phyloP scores from a whole-genome alignment of 148 eudicot species.

The Rhododendron kiyosumense region DNA sequence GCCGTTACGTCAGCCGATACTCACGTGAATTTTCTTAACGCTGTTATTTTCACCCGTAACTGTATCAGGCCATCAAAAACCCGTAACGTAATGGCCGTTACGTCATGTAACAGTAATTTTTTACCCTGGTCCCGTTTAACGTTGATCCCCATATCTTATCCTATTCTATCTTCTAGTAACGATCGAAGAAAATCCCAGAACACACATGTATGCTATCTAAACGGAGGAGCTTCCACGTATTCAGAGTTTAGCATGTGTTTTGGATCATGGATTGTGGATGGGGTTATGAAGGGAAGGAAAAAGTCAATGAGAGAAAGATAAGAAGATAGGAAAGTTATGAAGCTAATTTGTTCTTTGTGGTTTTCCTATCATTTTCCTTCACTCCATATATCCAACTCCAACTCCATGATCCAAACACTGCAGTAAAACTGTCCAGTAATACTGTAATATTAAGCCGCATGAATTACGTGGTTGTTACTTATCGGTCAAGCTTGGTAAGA shows the following conservation, averaged over 20 bases:
- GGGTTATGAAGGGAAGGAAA: neutral
- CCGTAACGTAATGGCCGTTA: no score
- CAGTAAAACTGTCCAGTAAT: neutral
- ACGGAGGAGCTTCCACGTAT: neutral
- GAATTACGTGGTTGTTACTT: neutral
- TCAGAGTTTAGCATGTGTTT: neutral
- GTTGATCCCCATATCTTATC: neutral
- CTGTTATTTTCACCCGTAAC: no score
- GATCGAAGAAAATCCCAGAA: neutral
- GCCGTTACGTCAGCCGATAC: neutral
- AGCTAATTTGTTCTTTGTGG: neutral
- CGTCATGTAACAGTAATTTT: no score
- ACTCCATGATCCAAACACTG: slow-evolving; percentile 1
- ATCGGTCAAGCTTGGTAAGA: neutral
- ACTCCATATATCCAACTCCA: neutral
- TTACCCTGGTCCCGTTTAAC: neutral
- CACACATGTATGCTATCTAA: neutral
- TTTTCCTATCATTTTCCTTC: neutral
- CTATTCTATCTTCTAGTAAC: neutral
- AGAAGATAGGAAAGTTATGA: neutral
- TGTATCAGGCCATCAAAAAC: no score
- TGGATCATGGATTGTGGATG: neutral
- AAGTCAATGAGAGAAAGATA: neutral
- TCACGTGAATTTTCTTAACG: no score
- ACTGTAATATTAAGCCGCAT: neutral